Base-by-base conservation (phyloP, 2,329 filamentous ascomycete species). In the Alternaria novae-zelandiae region DNA sequence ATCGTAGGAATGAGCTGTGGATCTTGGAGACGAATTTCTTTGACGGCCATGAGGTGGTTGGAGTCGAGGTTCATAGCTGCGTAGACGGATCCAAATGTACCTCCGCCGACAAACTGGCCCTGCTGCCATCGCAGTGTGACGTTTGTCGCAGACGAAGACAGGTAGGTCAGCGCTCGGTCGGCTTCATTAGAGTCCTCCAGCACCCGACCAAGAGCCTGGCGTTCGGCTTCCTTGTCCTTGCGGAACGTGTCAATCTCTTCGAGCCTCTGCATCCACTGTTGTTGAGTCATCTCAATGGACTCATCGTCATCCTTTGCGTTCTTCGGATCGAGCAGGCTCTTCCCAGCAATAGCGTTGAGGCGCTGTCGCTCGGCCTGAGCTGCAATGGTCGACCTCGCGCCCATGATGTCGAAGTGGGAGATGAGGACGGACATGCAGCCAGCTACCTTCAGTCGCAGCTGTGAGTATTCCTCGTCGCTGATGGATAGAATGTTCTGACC, bases 351-450 rank as follows among this genome's bases (percentile, higher is more conserved):
- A 26, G 92, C 91, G 73, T 97, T 95, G 69, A 94, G 87, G 46
- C 92, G 88, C 76, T 97, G 93, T 78, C 93, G 94, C 81, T 99
- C 96, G 2, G 94, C 93, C 81, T 97, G 94, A 5, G 96, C 96
- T 11, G 96, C 96, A 66, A 97, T 86, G 45, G 91, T 97, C 7
- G 94, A 97, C 74, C 95, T 89, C 25, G 96, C 96, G 23, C 96
- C 96, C 91, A 99, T 97, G 80, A 99, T 98, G 79, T 99, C 96
- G 74, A 99, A 99, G 80, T 99, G 96, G 10, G 94, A 97, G 70
- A 99, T 98, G 53, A 99, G 85, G 23, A 99, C 86, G 20, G 93
- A 94, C 96, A 99, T 99, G 80, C 96, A 99, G 0, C 95, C 95
- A 9, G 94, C 94, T 6, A 99, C 96, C 80, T 97, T 98, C 61